Evolutionary conservation across 768 basidiomycete species (phyloP).

Genomic region (Psilocybe subaeruginosa): DNA sequence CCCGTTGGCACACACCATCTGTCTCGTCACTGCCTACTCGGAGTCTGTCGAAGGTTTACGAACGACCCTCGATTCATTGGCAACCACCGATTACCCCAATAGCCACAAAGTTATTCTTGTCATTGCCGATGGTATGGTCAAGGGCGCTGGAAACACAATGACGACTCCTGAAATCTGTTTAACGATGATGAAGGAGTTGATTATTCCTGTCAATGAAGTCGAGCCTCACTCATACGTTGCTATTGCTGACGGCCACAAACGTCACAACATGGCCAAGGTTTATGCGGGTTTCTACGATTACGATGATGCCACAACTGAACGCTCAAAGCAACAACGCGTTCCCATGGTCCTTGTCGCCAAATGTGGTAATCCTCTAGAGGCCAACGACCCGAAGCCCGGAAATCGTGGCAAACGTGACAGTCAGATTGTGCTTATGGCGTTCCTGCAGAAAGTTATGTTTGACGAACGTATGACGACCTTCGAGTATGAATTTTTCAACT

Average conservation of each 20-base stretch:
- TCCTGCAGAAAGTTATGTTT: conserved; percentile 99
- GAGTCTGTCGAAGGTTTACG: conserved; percentile 95
- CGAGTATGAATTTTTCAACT: conserved; percentile 99
- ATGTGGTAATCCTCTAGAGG: conserved; percentile 90
- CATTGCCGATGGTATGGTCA: conserved; percentile 98
- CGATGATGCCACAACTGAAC: conserved; percentile 87
- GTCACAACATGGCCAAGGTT: conserved; percentile 99
- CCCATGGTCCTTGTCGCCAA: conserved; percentile 97
- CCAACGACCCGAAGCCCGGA: conserved; percentile 89
- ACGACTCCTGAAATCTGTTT: conserved; percentile 95
- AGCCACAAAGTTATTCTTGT: conserved; percentile 95
- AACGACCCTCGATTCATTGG: conserved; percentile 97
- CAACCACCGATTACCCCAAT: conserved; percentile 98
- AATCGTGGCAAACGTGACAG: conserved; percentile 99
- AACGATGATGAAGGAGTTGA: conserved; percentile 96
- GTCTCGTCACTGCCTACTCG: conserved; percentile 97
- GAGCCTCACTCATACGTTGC: conserved; percentile 96
- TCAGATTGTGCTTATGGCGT: conserved; percentile 96
- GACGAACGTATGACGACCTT: conserved; percentile 99
- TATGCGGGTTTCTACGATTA: conserved; percentile 98
- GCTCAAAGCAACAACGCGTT: conserved; percentile 93
- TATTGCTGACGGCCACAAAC: conserved; percentile 99
- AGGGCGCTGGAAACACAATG: conserved; percentile 87
- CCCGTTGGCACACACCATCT: conserved; percentile 91
- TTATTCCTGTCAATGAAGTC: conserved; percentile 80